phyloP scores from a whole-genome alignment of 2,329 filamentous ascomycete species.

The Pseudogymnoascus sp. region DNA sequence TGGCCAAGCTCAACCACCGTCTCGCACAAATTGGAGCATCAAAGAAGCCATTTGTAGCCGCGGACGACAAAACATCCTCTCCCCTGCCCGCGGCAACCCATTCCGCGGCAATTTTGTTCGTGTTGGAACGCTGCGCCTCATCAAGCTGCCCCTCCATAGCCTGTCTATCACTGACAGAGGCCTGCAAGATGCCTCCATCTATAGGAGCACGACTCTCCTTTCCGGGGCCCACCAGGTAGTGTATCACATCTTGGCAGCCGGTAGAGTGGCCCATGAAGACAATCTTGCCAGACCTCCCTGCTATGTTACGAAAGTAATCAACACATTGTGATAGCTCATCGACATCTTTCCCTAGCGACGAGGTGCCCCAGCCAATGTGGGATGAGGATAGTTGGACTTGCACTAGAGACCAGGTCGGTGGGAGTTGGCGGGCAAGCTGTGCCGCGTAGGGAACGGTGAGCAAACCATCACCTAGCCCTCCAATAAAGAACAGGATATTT shows the following conservation, averaged over 20 bases:
- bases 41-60: constrained; percentile 22
- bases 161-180: constrained; percentile 56
- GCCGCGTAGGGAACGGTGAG: constrained; percentile 41
- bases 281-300: constrained; percentile 41
- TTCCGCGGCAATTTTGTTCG: constrained; percentile 31
- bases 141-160: constrained; percentile 35
- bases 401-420: constrained; percentile 36
- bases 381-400: constrained; percentile 38
- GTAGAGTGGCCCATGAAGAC: constrained; percentile 64
- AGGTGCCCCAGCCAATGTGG: constrained; percentile 33
- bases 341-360: constrained; percentile 39
- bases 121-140: constrained; percentile 27
- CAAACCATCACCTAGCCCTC: constrained; percentile 46
- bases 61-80: constrained; percentile 36
- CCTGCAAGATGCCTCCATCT: constrained; percentile 58
- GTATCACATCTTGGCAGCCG: constrained; percentile 60
- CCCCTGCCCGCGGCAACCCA: constrained; percentile 36
- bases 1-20: constrained; percentile 50
- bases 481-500: constrained; percentile 45
- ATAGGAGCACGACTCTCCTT: constrained; percentile 28
- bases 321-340: constrained; percentile 41
- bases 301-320: constrained; percentile 35
- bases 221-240: constrained; percentile 44
- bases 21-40: constrained; percentile 44
- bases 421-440: constrained; percentile 27